phyloP scores from a whole-genome alignment of 306 rosid species.

The Sesbania bispinosa region DNA sequence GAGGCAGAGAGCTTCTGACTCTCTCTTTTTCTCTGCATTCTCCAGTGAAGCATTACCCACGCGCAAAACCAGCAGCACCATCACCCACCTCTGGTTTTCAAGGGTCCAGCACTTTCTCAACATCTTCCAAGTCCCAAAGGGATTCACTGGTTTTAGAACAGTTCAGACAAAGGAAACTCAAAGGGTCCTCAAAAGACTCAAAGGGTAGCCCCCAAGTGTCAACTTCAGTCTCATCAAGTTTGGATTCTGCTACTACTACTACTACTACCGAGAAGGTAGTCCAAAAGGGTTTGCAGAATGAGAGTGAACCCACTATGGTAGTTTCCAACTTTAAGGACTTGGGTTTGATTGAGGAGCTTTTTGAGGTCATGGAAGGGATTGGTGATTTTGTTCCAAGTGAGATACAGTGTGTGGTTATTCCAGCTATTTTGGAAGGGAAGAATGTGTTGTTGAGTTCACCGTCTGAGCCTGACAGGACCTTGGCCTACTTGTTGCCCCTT shows the following conservation, averaged over 20 bases:
- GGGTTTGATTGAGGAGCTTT: slow-evolving; percentile 63
- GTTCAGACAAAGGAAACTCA: slow-evolving; percentile 67
- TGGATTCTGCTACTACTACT: background rate
- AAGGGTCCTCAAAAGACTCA: slow-evolving; percentile 39
- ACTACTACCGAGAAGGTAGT: background rate
- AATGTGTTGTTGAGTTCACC: slow-evolving; percentile 73
- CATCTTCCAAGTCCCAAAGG: slow-evolving; percentile 45
- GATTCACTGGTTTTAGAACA: slow-evolving; percentile 59
- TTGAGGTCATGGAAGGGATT: slow-evolving; percentile 56
- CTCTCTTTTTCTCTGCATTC: slow-evolving; percentile 21
- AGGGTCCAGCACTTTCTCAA: slow-evolving; percentile 45
- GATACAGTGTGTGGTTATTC: slow-evolving; percentile 69
- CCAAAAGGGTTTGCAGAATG: slow-evolving; percentile 32
- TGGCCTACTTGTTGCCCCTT: slow-evolving; percentile 86
- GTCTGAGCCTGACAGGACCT: slow-evolving; percentile 64
- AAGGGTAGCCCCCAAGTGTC: slow-evolving; percentile 7
- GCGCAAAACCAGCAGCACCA: slow-evolving; percentile 23
- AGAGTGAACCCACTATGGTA: slow-evolving; percentile 38
- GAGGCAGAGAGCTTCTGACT: slow-evolving; percentile 45
- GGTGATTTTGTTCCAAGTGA: slow-evolving; percentile 66
- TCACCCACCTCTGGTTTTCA: slow-evolving; percentile 32
- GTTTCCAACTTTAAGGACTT: slow-evolving; percentile 48
- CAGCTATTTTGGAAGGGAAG: slow-evolving; percentile 69
- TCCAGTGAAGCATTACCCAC: slow-evolving; percentile 21
- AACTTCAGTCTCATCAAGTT: slow-evolving; percentile 4